Base-by-base conservation (phyloP, 2,329 filamentous ascomycete genomes). In the Colletotrichum endophyticum region DNA sequence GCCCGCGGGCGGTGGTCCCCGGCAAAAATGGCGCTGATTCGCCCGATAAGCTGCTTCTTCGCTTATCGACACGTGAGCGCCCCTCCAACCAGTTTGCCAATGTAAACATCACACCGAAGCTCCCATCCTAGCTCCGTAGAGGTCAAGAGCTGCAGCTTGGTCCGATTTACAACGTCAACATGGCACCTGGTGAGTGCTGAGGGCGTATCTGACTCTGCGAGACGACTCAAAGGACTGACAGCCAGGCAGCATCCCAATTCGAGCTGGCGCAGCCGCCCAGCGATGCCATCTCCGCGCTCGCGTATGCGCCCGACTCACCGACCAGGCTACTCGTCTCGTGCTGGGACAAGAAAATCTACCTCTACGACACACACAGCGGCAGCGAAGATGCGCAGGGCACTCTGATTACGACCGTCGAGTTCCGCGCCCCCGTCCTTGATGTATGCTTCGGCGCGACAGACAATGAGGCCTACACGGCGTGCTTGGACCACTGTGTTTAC, bases 341-440 rank as follows among this genome's bases (percentile, higher is more conserved):
- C 72, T 99, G 97, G 97, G 96, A 99, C 86, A 95, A 93, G 85
- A 92, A 95, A 84, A 92, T 98, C 72, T 98, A 98, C 85, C 89
- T 96, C 69, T 99, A 99, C 89, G 95, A 98, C 82, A 91, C 94
- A 75, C 87, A 88, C 22, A 85, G 86, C 62, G 87, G 88, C 77
- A 90, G 90, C 73, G 90, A 91, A 27, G 89, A 90, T 78, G 88
- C 91, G 62, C 84, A 85, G 25, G 93, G 92, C 8, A 91, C 90
- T 71, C 88, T 98, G 34, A 82, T 96, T 36, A 91, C 92, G 79
- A 95, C 93, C 79, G 95, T 94, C 81, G 93, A 96, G 84, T 94
- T 97, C 84, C 92, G 93, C 77, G 95, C 95, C 9, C 96, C 97
- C 0, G 94, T 99, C 11, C 89, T 99, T 75, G 96, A 98, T 83